Conservation (phyloP, 805 yeast species). For the Candida dajiaensis region DNA sequence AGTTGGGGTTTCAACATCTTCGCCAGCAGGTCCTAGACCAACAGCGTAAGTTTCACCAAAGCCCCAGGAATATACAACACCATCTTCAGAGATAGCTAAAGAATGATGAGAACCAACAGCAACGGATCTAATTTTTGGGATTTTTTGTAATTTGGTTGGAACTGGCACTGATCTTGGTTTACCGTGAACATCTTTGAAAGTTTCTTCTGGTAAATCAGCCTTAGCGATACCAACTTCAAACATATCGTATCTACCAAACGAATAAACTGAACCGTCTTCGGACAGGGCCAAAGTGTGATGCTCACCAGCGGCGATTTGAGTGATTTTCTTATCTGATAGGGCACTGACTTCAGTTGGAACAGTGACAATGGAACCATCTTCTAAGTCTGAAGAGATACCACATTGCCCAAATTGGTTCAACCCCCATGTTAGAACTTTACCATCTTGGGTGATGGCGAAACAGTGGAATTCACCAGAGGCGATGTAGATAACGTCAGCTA, state of each 20-base stretch:
- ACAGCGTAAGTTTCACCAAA: conserved; percentile 96
- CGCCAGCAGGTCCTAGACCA: conserved; percentile 85
- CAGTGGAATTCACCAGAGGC: conserved; percentile 96
- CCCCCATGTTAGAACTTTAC: conserved; percentile 85
- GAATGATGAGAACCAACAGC: conserved; percentile 93
- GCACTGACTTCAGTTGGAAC: conserved; percentile 70
- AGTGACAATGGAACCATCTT: conserved; percentile 78
- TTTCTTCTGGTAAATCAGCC: conserved; percentile 59
- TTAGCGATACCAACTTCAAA: conserved; percentile 80
- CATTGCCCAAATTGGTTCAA: conserved; percentile 96
- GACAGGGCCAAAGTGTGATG: conserved; percentile 84
- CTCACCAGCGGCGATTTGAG: conserved; percentile 81
- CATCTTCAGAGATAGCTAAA: conserved; percentile 77
- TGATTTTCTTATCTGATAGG: conserved; percentile 52
- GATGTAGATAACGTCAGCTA: conserved; percentile 69
- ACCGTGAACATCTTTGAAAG: conserved; percentile 75
- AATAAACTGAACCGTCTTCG: conserved; percentile 63
- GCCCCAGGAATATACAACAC: conserved; percentile 93
- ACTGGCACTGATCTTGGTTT: conserved; percentile 79
- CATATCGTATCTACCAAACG: conserved; percentile 93
- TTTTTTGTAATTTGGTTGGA: conserved; percentile 61
- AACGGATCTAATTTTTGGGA: conserved; percentile 52
- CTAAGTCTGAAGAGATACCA: conserved; percentile 71
- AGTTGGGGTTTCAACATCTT: conserved; percentile 84
- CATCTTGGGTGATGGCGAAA: conserved; percentile 77